phyloP scores from a whole-genome alignment of 768 basidiomycete species.

The Termitomyces sp. region DNA sequence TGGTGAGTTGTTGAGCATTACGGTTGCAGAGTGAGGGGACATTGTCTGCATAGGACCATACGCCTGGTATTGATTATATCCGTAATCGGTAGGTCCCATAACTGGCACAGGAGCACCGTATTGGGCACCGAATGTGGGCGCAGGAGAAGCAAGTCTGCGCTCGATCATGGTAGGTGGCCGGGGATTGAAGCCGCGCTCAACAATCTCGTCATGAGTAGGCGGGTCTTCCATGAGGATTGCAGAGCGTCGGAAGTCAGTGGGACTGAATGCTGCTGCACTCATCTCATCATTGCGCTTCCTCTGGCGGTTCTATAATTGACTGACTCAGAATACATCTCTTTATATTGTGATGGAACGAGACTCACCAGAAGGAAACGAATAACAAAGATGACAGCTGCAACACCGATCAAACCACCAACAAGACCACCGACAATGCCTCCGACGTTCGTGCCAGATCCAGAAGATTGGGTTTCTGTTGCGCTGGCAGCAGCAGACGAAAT shows the following conservation, averaged over 20 bases:
- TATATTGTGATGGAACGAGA: not conserved
- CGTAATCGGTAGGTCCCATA: constrained; percentile 12
- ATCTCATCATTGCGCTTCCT: constrained; percentile 33
- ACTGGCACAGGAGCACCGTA: constrained; percentile 22
- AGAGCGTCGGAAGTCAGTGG: constrained; percentile 58
- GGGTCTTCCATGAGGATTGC: constrained; percentile 54
- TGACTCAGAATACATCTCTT: not conserved
- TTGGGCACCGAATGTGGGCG: constrained; percentile 26
- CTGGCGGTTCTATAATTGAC: constrained; percentile 25
- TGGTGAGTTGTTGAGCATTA: constrained; percentile 15
- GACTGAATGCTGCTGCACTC: constrained; percentile 42
- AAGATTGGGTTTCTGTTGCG: constrained; percentile 10
- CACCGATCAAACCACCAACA: constrained; percentile 37
- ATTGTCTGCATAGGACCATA: constrained; percentile 31
- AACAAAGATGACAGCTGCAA: constrained; percentile 33
- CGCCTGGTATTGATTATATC: constrained; percentile 20
- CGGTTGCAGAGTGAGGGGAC: constrained; percentile 18
- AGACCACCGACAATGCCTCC: constrained; percentile 36
- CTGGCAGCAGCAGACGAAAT: constrained; percentile 11
- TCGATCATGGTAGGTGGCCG: constrained; percentile 45
- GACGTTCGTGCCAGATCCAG: constrained; percentile 15
- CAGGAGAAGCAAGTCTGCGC: constrained; percentile 20
- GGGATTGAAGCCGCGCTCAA: constrained; percentile 39
- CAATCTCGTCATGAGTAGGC: constrained; percentile 32
- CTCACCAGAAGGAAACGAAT: constrained; percentile 44